Evolutionary conservation across 805 yeast genomes (phyloP).

Genomic region (Zygoascus bituminiphila): DNA sequence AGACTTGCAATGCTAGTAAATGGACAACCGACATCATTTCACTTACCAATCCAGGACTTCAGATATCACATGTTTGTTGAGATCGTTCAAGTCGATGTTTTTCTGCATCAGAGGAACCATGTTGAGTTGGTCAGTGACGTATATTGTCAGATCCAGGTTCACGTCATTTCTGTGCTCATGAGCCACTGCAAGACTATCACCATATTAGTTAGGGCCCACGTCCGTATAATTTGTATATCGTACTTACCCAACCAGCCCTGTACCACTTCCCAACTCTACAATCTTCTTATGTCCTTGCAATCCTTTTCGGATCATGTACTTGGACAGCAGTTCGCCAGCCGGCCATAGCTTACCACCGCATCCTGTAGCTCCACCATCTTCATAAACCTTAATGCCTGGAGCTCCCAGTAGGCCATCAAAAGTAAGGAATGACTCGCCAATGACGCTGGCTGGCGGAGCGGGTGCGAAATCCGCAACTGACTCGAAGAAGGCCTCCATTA

Average conservation of each 20-base stretch:
- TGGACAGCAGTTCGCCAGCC: constrained; percentile 47
- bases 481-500: background rate
- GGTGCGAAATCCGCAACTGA: background rate
- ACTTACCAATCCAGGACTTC: constrained; percentile 39
- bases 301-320: constrained; percentile 33
- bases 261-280: constrained; percentile 51
- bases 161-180: background rate
- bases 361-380: constrained; percentile 52
- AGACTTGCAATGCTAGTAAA: no score
- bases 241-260: constrained; percentile 45
- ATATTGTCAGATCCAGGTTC: background rate
- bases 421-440: constrained; percentile 33
- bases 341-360: constrained; percentile 62
- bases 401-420: constrained; percentile 33
- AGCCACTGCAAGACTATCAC: background rate
- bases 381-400: constrained; percentile 35
- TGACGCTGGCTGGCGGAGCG: background rate
- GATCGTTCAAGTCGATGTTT: constrained; percentile 37
- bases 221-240: background rate
- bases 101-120: constrained; percentile 40
- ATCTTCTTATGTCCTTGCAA: constrained; percentile 23
- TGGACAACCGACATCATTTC: background rate
- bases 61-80: constrained; percentile 33
- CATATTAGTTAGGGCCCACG: background rate
- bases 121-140: constrained; percentile 26